phyloP scores from a whole-genome alignment of 1,284 basidiomycete species.

The Ceratobasidium sp. region DNA sequence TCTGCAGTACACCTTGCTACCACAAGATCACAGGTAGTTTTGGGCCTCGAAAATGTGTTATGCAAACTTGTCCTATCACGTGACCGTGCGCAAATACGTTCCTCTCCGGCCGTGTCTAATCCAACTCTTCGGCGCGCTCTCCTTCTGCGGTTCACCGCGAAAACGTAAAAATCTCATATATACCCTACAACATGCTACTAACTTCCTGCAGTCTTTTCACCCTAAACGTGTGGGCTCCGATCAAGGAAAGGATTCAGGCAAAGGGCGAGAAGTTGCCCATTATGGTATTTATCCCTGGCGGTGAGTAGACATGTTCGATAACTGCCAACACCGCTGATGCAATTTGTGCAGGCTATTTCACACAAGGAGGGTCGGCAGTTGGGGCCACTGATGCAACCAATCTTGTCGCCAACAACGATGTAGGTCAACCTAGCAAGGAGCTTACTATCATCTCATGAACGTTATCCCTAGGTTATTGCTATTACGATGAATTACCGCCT shows the following conservation, averaged over 20 bases:
- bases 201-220: no score
- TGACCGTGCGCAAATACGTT: no score
- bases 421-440: neutral
- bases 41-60: no score
- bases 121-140: no score
- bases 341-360: neutral
- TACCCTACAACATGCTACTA: no score
- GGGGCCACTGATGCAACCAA: slow-evolving; percentile 17
- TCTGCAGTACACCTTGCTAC: no score
- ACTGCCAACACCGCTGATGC: neutral
- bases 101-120: no score
- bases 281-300: slow-evolving; percentile 7
- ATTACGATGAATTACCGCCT: slow-evolving; percentile 1
- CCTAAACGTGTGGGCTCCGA: slow-evolving; percentile 3
- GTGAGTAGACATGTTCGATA: neutral
- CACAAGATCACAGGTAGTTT: no score
- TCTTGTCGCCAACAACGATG: slow-evolving; percentile 7
- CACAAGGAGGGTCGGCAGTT: slow-evolving; percentile 13
- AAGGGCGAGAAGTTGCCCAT: slow-evolving; percentile 9
- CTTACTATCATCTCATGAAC: neutral
- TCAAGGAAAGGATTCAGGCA: neutral
- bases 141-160: no score
- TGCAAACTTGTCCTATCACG: no score
- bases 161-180: no score
- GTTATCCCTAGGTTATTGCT: neutral